phyloP scores from a whole-genome alignment of 257 asterid genomes.

The Solanum chiquidenum region DNA sequence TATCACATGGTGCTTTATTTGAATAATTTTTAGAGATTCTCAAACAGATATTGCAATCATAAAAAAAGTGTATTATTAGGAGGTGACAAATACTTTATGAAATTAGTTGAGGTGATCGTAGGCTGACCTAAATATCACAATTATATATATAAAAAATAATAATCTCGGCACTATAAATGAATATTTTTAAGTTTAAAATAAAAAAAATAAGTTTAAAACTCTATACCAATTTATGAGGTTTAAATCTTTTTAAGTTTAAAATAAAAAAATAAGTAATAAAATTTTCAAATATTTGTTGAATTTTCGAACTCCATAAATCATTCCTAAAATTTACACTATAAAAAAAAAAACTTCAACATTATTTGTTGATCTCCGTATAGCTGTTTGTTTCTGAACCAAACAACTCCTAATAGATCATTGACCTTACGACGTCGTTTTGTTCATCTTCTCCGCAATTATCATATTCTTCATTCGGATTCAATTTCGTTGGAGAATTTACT shows the following conservation, averaged over 20 bases:
- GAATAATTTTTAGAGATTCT: neutral
- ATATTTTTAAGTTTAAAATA: too few species aligned
- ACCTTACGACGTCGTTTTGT: neutral
- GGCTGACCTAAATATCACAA: fast-evolving
- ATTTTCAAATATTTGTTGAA: too few species aligned
- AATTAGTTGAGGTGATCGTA: too few species aligned
- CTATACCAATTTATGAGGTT: too few species aligned
- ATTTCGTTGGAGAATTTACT: neutral
- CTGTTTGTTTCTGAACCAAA: neutral
- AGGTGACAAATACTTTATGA: too few species aligned
- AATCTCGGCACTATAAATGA: neutral
- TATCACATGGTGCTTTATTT: neutral
- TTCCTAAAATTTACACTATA: too few species aligned
- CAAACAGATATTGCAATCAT: neutral
- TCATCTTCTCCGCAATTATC: neutral
- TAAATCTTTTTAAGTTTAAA: too few species aligned
- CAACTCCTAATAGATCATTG: neutral
- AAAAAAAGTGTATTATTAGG: too few species aligned
- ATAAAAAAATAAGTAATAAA: too few species aligned
- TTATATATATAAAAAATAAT: too few species aligned
- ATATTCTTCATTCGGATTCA: neutral
- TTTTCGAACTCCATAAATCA: too few species aligned
- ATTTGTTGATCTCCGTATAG: neutral
- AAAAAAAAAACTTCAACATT: neutral
- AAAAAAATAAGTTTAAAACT: too few species aligned